Evolutionary conservation across 139 green algal species (phyloP).

Genomic region (Chlamydomonas eustigma): DNA sequence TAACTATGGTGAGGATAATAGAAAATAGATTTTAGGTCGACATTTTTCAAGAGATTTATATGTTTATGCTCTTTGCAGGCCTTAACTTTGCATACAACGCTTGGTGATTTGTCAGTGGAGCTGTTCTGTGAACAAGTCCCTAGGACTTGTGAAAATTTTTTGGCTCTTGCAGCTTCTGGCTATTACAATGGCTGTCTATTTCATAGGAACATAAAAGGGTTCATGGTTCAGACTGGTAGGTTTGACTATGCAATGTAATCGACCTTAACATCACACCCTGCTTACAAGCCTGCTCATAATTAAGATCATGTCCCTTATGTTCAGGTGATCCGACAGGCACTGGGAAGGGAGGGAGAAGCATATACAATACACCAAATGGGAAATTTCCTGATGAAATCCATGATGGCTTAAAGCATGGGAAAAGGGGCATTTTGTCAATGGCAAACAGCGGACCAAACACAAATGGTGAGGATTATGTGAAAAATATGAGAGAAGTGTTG

Average conservation of each 20-base stretch:
- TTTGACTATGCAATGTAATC: neutral
- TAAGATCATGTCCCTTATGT: neutral
- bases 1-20: too few relatives aligned
- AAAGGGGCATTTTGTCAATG: slow-evolving; percentile 92
- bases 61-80: slow-evolving; percentile 57
- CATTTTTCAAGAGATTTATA: too few relatives aligned
- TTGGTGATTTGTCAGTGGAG: slow-evolving; percentile 95
- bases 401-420: slow-evolving; percentile 82
- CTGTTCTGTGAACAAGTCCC: slow-evolving; percentile 86
- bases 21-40: too few relatives aligned
- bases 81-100: slow-evolving; percentile 93
- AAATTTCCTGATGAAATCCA: slow-evolving; percentile 95
- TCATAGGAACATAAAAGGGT: slow-evolving; percentile 91
- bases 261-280: too few relatives aligned
- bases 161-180: slow-evolving; percentile 85
- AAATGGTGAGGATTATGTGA: slow-evolving; percentile 67
- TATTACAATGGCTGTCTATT: slow-evolving; percentile 93
- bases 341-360: slow-evolving; percentile 86
- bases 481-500: too few relatives aligned
- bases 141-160: slow-evolving; percentile 84
- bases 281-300: neutral
- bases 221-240: slow-evolving; percentile 86
- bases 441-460: slow-evolving; percentile 95
- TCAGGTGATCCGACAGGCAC: slow-evolving; percentile 87
- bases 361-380: slow-evolving; percentile 78